Conservation (phyloP, 2,329 filamentous ascomycete genomes). For the Aspergillus ibericus region DNA sequence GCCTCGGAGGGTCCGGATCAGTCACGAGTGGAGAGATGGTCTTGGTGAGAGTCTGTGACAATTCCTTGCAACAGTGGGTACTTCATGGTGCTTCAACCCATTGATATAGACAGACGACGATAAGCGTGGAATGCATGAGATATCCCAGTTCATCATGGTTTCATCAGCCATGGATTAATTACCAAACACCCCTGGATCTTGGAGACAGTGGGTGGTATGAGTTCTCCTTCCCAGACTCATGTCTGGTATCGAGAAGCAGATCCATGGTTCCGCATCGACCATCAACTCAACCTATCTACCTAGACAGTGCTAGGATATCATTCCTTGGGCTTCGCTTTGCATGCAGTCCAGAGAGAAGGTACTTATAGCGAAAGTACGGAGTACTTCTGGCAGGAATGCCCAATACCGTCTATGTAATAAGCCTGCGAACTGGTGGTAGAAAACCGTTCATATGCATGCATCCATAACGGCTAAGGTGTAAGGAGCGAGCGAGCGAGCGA, state of each 20-base stretch:
- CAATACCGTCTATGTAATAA: no score
- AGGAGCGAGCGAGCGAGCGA: no score
- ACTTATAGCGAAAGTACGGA: no score
- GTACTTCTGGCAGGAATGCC: no score
- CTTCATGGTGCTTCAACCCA: no score
- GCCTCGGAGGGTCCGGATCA: neutral
- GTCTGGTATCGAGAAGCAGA: neutral
- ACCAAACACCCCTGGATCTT: no score
- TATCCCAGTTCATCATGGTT: neutral
- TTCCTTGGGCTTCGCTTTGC: no score
- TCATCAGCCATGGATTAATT: no score
- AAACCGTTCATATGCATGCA: neutral
- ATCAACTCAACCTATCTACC: no score
- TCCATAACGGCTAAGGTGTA: neutral
- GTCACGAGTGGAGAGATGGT: neutral
- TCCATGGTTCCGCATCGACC: neutral
- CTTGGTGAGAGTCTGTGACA: neutral
- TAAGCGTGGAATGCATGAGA: neutral
- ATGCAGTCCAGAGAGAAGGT: no score
- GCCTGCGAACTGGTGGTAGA: neutral
- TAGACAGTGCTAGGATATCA: no score
- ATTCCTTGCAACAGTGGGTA: neutral
- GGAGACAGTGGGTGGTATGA: no score
- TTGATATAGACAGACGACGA: neutral
- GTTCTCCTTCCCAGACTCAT: neutral